phyloP scores from a whole-genome alignment of 192 early-diverging fungal species.

The Entophlyctis luteolus region DNA sequence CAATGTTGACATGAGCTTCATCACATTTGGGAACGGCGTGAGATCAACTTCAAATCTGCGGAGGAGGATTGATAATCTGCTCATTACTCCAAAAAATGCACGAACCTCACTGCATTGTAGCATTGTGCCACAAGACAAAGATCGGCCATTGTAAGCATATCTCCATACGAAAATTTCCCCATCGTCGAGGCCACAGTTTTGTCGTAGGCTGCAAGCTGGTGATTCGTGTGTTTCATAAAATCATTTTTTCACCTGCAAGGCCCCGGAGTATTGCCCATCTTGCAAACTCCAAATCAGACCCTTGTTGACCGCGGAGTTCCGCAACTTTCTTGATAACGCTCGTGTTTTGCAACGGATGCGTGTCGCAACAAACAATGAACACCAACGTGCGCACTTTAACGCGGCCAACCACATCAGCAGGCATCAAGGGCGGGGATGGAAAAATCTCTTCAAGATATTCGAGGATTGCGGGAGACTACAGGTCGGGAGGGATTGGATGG shows the following conservation, averaged over 20 bases:
- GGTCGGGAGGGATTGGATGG: neutral
- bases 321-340: slow-evolving; percentile 63
- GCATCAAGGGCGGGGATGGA: slow-evolving; percentile 66
- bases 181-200: slow-evolving; percentile 57
- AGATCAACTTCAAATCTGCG: slow-evolving; percentile 67
- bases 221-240: neutral
- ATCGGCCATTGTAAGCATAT: slow-evolving; percentile 82
- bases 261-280: slow-evolving; percentile 52
- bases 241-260: slow-evolving; percentile 51
- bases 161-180: slow-evolving; percentile 74
- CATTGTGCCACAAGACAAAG: slow-evolving; percentile 73
- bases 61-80: neutral
- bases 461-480: slow-evolving; percentile 74
- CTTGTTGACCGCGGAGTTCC: slow-evolving; percentile 33
- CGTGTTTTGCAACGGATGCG: slow-evolving; percentile 85
- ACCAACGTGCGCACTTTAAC: slow-evolving; percentile 70
- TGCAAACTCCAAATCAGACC: slow-evolving; percentile 52
- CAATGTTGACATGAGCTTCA: slow-evolving; percentile 54
- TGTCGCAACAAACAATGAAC: slow-evolving; percentile 72
- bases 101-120: slow-evolving; percentile 70
- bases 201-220: slow-evolving; percentile 52
- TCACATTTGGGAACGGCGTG: slow-evolving; percentile 63
- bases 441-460: slow-evolving; percentile 84
- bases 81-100: neutral
- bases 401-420: slow-evolving; percentile 60